Percentiles rank a stretch among this genome's conserved stretches.
These are phyloP conservation scores for Lonicera japonica DNA, from an alignment of 129 eudicot genomes.

Conservation along the genomic window DNA sequence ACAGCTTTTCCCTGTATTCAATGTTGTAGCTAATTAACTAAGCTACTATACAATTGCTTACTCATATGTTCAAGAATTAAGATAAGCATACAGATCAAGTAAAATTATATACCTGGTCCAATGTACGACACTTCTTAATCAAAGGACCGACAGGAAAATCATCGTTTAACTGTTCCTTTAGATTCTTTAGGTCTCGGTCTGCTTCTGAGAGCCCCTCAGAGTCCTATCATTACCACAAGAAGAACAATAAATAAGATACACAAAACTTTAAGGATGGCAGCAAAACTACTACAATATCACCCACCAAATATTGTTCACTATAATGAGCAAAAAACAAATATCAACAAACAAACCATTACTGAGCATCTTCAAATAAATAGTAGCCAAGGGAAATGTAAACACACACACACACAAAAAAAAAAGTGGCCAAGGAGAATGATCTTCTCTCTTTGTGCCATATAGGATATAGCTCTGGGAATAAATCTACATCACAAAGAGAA, in stretches of 20 bases:
- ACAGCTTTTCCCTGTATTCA: constrained; percentile 76
- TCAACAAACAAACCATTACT: neutral
- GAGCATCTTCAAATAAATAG: neutral
- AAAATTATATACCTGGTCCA: constrained; percentile 63
- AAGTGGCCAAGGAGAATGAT: no score
- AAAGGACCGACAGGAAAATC: constrained; percentile 89
- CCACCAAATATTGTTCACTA: constrained; percentile 7
- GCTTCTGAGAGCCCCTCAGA: constrained; percentile 89
- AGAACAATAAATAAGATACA: constrained; percentile 12
- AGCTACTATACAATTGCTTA: neutral
- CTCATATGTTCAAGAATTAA: neutral
- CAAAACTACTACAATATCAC: constrained; percentile 8
- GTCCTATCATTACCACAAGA: constrained; percentile 41
- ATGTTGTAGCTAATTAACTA: neutral
- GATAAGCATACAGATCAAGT: neutral
- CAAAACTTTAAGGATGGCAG: neutral
- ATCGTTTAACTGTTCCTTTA: constrained; percentile 80
- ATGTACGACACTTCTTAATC: constrained; percentile 67
- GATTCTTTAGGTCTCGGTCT: constrained; percentile 55
- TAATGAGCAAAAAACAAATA: neutral
- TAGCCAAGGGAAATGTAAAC: no score
- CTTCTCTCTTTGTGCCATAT: no score
- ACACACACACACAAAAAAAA: no score
- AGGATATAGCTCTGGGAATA: neutral
- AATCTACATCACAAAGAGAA: neutral